Conservation (phyloP, 1,139 yeast species). For the Pichia inconspicua region DNA sequence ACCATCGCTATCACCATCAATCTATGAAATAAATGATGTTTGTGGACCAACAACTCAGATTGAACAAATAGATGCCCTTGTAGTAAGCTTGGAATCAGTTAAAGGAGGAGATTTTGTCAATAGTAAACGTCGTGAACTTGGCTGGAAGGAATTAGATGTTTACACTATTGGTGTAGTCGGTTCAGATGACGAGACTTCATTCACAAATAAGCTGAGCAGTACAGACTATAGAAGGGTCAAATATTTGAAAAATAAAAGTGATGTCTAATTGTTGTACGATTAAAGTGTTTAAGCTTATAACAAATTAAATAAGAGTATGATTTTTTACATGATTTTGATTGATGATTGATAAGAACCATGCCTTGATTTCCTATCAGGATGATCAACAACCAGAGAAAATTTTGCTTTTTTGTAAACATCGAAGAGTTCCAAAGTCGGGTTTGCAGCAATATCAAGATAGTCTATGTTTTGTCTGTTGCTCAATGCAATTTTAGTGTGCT, state of each 20-base stretch:
- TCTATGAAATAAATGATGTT: conserved; percentile 66
- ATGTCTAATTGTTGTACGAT: neutral
- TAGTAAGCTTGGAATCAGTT: conserved; percentile 73
- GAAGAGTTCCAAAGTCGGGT: conserved; percentile 46
- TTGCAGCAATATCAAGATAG: conserved; percentile 45
- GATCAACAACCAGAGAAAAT: conserved; percentile 65
- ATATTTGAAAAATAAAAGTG: conserved; percentile 13
- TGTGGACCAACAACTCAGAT: conserved; percentile 93
- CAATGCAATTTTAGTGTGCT: conserved; percentile 60
- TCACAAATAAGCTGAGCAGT: conserved; percentile 77
- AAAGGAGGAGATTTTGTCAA: conserved; percentile 73
- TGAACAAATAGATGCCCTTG: conserved; percentile 65
- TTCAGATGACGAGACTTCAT: conserved; percentile 43
- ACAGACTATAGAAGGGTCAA: conserved; percentile 42
- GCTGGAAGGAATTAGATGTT: conserved; percentile 46
- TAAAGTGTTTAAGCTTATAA: too few species aligned
- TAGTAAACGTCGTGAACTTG: conserved; percentile 47
- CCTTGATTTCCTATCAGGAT: conserved; percentile 63
- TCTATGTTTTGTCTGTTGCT: conserved; percentile 32
- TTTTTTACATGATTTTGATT: conserved; percentile 38
- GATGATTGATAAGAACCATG: conserved; percentile 50
- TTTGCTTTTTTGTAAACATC: conserved; percentile 34
- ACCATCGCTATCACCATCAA: conserved; percentile 34
- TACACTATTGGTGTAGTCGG: conserved; percentile 68
- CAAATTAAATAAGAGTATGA: neutral